Percentiles rank a stretch among this genome's conserved stretches.
Evolutionary conservation across 2,329 filamentous ascomycete genomes (phyloP).

Genomic region (Periconia digitata): DNA sequence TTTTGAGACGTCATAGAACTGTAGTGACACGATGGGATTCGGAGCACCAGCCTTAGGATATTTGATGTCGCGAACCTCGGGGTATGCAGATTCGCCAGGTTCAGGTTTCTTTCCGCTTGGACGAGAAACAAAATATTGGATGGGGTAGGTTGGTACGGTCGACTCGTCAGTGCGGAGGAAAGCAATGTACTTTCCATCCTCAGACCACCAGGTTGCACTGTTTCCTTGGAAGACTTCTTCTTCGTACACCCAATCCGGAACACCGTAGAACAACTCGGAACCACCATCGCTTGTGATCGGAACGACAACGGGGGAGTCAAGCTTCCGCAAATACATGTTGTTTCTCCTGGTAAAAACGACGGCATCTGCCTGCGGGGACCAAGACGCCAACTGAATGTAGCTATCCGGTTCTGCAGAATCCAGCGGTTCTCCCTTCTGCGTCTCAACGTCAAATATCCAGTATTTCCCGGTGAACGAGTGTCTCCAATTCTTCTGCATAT

Average conservation of each 20-base stretch:
- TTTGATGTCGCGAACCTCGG: conserved; percentile 88
- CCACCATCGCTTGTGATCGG: conserved; percentile 87
- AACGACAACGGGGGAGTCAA: conserved; percentile 61
- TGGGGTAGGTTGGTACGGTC: conserved; percentile 83
- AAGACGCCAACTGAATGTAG: conserved; percentile 79
- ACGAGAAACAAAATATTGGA: conserved; percentile 89
- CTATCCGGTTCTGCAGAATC: conserved; percentile 67
- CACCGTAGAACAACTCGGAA: conserved; percentile 86
- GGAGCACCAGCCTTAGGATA: conserved; percentile 95
- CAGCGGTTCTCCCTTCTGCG: conserved; percentile 74
- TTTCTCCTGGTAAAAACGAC: conserved; percentile 89
- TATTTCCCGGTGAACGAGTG: conserved; percentile 86
- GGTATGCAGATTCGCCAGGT: conserved; percentile 81
- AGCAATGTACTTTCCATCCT: conserved; percentile 83
- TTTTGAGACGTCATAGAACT: conserved; percentile 83
- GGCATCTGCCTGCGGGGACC: conserved; percentile 85
- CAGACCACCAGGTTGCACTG: conserved; percentile 93
- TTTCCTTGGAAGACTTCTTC: conserved; percentile 79
- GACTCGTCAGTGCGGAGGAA: conserved; percentile 95
- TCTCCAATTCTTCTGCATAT: conserved; percentile 77
- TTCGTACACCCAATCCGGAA: conserved; percentile 97
- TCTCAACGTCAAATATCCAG: conserved; percentile 88
- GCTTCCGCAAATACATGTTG: conserved; percentile 79
- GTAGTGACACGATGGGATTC: conserved; percentile 84
- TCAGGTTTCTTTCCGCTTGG: conserved; percentile 73